A percentile compares a stretch with the other conserved stretches of the same genome.
phyloP scores from a whole-genome alignment of 176 grass and related monocot species.

The Cenchrus americanus region DNA sequence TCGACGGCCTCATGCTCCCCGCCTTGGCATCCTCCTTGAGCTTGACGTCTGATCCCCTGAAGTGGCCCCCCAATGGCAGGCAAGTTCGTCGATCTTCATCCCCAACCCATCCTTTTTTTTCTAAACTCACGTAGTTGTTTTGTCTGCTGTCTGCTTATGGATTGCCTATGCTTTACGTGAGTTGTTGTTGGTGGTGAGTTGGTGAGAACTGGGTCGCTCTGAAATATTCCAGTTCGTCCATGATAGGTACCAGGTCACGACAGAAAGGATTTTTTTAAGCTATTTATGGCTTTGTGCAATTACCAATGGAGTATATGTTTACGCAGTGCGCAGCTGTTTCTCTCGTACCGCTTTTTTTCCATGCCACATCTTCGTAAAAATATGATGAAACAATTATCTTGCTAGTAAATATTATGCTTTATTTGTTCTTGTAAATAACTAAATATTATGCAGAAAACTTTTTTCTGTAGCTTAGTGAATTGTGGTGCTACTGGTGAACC shows the following conservation, averaged over 20 bases:
- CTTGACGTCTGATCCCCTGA: conserved; percentile 11
- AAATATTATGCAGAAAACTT: neutral
- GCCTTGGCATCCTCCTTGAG: conserved; percentile 38
- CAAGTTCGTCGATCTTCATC: conserved; percentile 58
- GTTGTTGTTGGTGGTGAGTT: neutral
- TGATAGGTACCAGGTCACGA: neutral
- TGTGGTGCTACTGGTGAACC: neutral
- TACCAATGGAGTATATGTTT: neutral
- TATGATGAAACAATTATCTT: no score
- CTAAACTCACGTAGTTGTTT: neutral
- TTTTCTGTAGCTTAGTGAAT: neutral
- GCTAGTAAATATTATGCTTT: no score
- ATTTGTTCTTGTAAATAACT: no score
- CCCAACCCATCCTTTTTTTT: neutral
- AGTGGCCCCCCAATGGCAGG: conserved; percentile 4
- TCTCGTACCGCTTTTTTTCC: neutral
- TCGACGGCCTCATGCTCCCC: conserved; percentile 66
- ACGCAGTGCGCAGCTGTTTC: no score
- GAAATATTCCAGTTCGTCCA: neutral
- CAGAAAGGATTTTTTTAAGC: neutral
- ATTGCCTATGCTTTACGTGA: neutral
- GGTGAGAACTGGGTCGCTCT: neutral
- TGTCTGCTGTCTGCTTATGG: neutral
- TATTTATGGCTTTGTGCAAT: neutral
- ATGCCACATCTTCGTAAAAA: neutral